Conservation (phyloP, 2,329 filamentous ascomycete species). For the Claviceps digitariae region DNA sequence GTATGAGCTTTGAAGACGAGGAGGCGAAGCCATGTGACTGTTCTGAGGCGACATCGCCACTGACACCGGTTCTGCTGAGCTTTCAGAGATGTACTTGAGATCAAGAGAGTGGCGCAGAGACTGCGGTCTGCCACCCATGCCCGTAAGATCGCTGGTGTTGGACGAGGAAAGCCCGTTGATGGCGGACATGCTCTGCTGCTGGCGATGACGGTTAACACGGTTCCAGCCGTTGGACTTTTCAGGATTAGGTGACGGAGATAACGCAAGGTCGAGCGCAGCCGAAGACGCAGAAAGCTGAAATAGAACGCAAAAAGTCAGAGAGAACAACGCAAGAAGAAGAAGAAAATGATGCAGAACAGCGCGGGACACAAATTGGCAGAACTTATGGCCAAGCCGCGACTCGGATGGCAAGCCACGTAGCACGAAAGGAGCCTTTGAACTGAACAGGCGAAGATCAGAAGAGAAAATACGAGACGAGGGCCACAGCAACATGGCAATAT, state of each 20-base stretch:
- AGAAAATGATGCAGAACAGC: constrained; percentile 2
- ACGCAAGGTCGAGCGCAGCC: constrained; percentile 66
- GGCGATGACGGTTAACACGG: constrained; percentile 53
- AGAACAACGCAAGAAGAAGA: constrained; percentile 11
- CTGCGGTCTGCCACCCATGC: constrained; percentile 32
- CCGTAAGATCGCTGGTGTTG: constrained; percentile 31
- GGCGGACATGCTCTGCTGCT: constrained; percentile 44
- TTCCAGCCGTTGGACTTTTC: constrained; percentile 43
- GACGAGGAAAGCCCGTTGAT: constrained; percentile 27
- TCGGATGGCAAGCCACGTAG: neutral
- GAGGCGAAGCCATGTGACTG: constrained; percentile 47
- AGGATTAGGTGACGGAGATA: constrained; percentile 51
- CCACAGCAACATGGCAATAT: neutral
- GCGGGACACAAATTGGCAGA: neutral
- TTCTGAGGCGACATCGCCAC: constrained; percentile 31
- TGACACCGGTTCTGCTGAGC: constrained; percentile 22
- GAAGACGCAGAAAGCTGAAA: constrained; percentile 66
- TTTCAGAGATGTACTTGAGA: constrained; percentile 36
- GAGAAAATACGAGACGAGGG: neutral
- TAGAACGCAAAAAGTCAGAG: constrained; percentile 20
- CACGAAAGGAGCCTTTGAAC: neutral
- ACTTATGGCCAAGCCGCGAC: neutral
- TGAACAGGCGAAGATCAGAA: neutral
- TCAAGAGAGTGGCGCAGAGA: constrained; percentile 46
- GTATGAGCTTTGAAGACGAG: constrained; percentile 75